These are phyloP conservation scores for Cercospora sp. DNA, from an alignment of 2,329 filamentous ascomycete genomes.

Conservation along the genomic window DNA sequence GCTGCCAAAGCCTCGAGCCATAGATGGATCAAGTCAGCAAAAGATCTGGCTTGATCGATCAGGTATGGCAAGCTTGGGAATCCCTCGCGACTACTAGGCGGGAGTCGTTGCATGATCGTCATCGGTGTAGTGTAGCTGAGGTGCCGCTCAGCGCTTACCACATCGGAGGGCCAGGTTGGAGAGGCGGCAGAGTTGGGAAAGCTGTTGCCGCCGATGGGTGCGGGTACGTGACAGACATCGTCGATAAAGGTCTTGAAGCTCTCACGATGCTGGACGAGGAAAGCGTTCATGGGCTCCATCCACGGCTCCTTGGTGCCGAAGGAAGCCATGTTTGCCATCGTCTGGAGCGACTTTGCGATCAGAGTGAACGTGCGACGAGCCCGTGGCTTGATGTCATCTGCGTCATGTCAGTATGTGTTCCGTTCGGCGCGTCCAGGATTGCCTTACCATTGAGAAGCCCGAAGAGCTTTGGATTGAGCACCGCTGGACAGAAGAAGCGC, in stretches of 20 bases:
- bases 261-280: slow-evolving; percentile 72
- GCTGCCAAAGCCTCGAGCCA: slow-evolving; percentile 63
- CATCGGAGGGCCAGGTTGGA: slow-evolving; percentile 32
- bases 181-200: slow-evolving; percentile 35
- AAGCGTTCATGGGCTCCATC: slow-evolving; percentile 98
- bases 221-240: slow-evolving; percentile 77
- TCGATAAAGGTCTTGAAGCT: slow-evolving; percentile 88
- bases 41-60: slow-evolving; percentile 83
- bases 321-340: slow-evolving; percentile 82
- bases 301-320: slow-evolving; percentile 96
- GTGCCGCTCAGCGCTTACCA: slow-evolving; percentile 37
- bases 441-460: slow-evolving; percentile 70
- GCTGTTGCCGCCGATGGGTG: slow-evolving; percentile 59
- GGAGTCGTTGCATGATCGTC: slow-evolving; percentile 81
- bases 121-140: slow-evolving; percentile 79
- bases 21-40: slow-evolving; percentile 77
- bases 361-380: slow-evolving; percentile 87
- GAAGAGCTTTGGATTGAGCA: slow-evolving; percentile 91
- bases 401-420: slow-evolving; percentile 29
- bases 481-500: slow-evolving; percentile 93
- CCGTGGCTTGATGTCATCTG: slow-evolving; percentile 77
- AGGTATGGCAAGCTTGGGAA: slow-evolving; percentile 92
- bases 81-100: slow-evolving; percentile 79
- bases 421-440: neutral
- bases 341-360: slow-evolving; percentile 89